These are phyloP conservation scores for Psidium guajava DNA, from an alignment of 345 rosid species.

Conservation along the genomic window DNA sequence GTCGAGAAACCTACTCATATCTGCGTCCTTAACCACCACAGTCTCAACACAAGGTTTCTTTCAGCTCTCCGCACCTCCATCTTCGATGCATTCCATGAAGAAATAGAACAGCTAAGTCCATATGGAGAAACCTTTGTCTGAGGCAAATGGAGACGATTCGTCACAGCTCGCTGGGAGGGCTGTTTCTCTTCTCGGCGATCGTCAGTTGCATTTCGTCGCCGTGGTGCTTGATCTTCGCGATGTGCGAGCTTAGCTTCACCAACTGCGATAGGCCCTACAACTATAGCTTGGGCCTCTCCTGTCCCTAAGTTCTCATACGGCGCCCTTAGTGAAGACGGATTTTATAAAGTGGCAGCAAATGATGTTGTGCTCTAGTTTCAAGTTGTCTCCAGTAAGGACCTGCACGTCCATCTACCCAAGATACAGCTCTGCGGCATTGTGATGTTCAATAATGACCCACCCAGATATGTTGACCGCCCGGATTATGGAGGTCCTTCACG, in stretches of 20 bases:
- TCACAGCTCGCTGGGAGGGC: slow-evolving; percentile 12
- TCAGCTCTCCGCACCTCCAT: neutral
- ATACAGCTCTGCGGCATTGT: slow-evolving; percentile 72
- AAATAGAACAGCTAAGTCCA: neutral
- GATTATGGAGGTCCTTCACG: too few species aligned
- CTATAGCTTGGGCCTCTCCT: slow-evolving; percentile 70
- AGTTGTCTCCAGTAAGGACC: slow-evolving; percentile 64
- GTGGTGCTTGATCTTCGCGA: slow-evolving; percentile 14
- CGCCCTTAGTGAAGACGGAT: slow-evolving; percentile 95
- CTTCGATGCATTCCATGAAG: neutral
- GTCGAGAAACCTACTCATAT: too few species aligned
- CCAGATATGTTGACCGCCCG: slow-evolving; percentile 67
- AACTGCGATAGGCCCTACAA: slow-evolving; percentile 37
- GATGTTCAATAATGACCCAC: slow-evolving; percentile 86
- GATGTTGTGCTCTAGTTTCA: slow-evolving; percentile 87
- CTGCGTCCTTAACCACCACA: too few species aligned
- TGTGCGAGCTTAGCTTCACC: slow-evolving; percentile 53
- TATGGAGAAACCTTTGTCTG: neutral
- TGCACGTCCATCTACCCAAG: neutral
- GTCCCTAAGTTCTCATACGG: slow-evolving; percentile 66
- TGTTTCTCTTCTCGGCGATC: slow-evolving; percentile 15
- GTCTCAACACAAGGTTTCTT: neutral
- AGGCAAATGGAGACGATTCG: slow-evolving; percentile 15
- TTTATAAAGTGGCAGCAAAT: slow-evolving; percentile 64
- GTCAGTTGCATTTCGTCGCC: slow-evolving; percentile 3